Evolutionary conservation across 2,329 filamentous ascomycete species (phyloP).

Genomic region (Penicillium hesseltinei): DNA sequence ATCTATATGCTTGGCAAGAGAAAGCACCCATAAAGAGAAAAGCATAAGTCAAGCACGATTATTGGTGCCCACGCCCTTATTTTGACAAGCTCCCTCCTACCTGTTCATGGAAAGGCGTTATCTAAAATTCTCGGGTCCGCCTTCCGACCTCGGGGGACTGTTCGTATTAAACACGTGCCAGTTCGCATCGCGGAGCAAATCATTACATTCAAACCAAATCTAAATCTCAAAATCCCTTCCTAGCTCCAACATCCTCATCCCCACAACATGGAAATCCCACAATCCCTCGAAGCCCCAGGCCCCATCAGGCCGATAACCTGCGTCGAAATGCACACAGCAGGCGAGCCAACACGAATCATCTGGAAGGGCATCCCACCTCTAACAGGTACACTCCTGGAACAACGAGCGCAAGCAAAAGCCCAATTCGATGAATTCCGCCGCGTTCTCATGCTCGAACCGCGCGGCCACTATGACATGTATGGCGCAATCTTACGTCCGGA

Average conservation of each 20-base stretch:
- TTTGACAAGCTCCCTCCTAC: neutral
- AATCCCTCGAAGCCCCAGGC: constrained; percentile 2
- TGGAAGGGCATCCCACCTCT: constrained; percentile 42
- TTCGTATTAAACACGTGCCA: neutral
- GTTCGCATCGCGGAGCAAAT: neutral
- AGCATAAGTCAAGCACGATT: neutral
- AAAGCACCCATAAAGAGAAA: neutral
- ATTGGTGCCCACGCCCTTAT: neutral
- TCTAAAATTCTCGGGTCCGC: neutral
- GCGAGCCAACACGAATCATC: constrained; percentile 51
- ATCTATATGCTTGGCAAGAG: neutral
- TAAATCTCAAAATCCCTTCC: neutral
- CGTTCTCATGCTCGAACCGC: constrained; percentile 48
- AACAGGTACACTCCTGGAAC: constrained; percentile 42
- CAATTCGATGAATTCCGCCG: constrained; percentile 44
- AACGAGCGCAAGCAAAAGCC: constrained; percentile 39
- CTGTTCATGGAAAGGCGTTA: neutral
- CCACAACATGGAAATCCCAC: neutral
- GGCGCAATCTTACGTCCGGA: constrained; percentile 47
- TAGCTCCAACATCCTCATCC: neutral
- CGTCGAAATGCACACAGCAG: constrained; percentile 50
- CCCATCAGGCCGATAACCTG: constrained; percentile 26
- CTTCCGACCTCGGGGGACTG: neutral
- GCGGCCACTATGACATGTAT: constrained; percentile 54
- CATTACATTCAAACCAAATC: neutral